phyloP scores from a whole-genome alignment of 108 stramenopile genomes.

The Schizochytrium sp. region DNA sequence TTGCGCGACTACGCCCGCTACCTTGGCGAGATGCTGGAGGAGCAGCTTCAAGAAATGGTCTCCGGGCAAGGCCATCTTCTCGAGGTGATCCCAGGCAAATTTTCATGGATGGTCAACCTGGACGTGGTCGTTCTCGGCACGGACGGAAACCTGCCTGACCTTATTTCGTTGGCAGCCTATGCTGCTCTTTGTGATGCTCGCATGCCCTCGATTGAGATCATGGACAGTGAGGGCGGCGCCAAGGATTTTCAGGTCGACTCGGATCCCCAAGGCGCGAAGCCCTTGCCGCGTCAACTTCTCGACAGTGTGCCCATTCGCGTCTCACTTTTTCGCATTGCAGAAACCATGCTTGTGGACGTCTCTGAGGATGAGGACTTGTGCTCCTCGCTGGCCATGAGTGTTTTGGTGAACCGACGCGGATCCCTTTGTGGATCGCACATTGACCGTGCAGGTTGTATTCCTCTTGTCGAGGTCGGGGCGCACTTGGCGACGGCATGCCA shows the following conservation, averaged over 20 bases:
- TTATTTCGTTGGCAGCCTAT: not conserved
- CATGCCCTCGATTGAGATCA: not conserved
- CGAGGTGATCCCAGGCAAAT: not conserved
- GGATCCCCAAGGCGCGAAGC: not conserved
- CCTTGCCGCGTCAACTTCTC: not conserved
- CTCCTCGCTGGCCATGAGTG: not conserved
- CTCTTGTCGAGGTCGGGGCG: not conserved
- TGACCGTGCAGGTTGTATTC: not conserved
- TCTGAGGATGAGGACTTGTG: not conserved
- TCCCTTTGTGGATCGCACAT: not conserved
- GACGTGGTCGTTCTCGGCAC: not conserved
- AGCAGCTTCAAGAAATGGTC: not conserved
- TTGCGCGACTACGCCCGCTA: not conserved
- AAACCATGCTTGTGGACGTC: not conserved
- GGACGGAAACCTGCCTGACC: conserved; percentile 1
- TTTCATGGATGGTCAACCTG: not conserved
- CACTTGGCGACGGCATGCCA: not conserved
- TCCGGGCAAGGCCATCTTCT: not conserved
- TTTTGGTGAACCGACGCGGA: not conserved
- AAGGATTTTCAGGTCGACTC: not conserved
- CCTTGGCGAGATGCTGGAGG: not conserved
- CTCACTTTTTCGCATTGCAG: not conserved
- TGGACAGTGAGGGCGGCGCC: not conserved
- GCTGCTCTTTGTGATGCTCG: not conserved
- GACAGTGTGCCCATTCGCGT: not conserved